Base-by-base conservation (phyloP, 139 green algal species). In the Gonium pectorale region DNA sequence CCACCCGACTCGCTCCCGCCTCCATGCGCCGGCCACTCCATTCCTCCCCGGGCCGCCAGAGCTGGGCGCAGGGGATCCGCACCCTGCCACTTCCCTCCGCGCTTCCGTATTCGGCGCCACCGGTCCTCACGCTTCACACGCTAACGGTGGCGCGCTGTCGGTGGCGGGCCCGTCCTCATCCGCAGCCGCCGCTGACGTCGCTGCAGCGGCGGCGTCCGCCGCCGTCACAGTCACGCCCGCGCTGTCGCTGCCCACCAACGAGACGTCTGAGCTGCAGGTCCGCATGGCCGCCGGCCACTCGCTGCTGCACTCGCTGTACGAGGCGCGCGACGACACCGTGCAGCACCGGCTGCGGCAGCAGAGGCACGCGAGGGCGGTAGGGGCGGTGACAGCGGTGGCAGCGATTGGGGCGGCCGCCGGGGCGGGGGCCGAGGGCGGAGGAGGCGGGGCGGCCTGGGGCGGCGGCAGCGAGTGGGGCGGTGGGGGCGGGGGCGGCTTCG, bases 241-340 rank as follows among this genome's bases (percentile, higher is more conserved):
- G 17, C 49, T 17, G 13, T 13, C 49, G 22, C 68, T 93, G 35
- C 84, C 86, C 3, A 49, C 67, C 9, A 93, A 89, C 49, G 86
- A 91, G 52, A 87, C 83, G 8, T 40, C 70, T 0, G 87, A 89
- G 46, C 60, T 91, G 24, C 38, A 59, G 1, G 51, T 59, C 1
- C 82, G 82, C 22, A 33, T 94, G 15, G 79, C 59, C 6, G 68
- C 67, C 5, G 87, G 92, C 29, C 92, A 95, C 41, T 46, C 62
- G 27, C 63, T 91, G 86, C 46, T 94, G 49, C 91, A 94, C 60
- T 79, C 67, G 7, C 79, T 92, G 41, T 94, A 94, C 62, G 88
- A 93, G 73, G 78, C 70, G 7, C 82, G 63, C 22, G 87, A 94
- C 35, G 8, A 70, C 21, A 90, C 80, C 0, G 90, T 93, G 29